These are phyloP conservation scores for Neofusicoccum laricinum DNA, from an alignment of 2,329 filamentous ascomycete species.

Conservation along the genomic window DNA sequence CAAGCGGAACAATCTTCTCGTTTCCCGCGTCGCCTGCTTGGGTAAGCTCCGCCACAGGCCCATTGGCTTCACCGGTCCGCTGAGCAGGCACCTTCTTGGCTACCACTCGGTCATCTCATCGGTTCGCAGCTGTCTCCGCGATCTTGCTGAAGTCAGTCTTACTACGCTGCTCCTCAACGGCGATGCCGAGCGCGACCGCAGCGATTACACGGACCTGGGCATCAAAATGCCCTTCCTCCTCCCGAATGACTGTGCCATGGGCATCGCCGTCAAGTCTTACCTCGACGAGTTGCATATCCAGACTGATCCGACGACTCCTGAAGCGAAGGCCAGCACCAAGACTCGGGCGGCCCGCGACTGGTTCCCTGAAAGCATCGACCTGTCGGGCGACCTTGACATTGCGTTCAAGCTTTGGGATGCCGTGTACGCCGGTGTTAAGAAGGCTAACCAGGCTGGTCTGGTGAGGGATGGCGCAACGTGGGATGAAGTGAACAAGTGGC, in stretches of 20 bases:
- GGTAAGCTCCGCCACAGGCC: slow-evolving; percentile 76
- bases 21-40: slow-evolving; percentile 82
- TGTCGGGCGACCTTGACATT: slow-evolving; percentile 56
- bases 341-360: slow-evolving; percentile 44
- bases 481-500: slow-evolving; percentile 60
- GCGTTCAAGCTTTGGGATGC: slow-evolving; percentile 66
- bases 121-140: slow-evolving; percentile 74
- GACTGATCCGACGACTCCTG: slow-evolving; percentile 51
- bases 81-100: slow-evolving; percentile 83
- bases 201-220: slow-evolving; percentile 60
- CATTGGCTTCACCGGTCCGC: slow-evolving; percentile 89
- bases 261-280: slow-evolving; percentile 77
- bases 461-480: slow-evolving; percentile 51
- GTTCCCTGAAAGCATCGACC: slow-evolving; percentile 60
- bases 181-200: slow-evolving; percentile 68
- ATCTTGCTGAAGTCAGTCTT: slow-evolving; percentile 79
- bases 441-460: slow-evolving; percentile 48
- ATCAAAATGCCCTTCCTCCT: slow-evolving; percentile 67
- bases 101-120: slow-evolving; percentile 82
- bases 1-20: slow-evolving; percentile 72
- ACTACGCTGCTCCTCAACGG: slow-evolving; percentile 77
- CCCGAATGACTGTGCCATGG: slow-evolving; percentile 71
- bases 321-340: slow-evolving; percentile 45
- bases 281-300: slow-evolving; percentile 67
- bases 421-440: slow-evolving; percentile 59